Base-by-base conservation (phyloP, 257 asterid species). In the Ilex aquifolium region DNA sequence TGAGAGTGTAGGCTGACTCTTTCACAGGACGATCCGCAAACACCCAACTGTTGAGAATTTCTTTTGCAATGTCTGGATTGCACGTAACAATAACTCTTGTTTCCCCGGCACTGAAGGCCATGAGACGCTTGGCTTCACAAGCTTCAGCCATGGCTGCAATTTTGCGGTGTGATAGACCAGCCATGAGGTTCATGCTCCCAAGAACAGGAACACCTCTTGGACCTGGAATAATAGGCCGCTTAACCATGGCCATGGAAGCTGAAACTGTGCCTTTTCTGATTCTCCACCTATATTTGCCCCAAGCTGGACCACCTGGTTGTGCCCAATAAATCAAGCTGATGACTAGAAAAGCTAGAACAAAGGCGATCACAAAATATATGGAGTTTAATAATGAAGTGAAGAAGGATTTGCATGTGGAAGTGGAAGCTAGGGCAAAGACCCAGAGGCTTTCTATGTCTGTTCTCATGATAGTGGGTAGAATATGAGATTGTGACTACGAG, bases 241-340 rank as follows among this genome's bases (percentile, higher is more conserved):
- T 80, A 1, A 83, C 76, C 10, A 66, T 70, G 2, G 72, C 32
- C 1, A 31, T 63, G 7, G 76, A 6, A 2, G 60, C 8, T 46
- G 52, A 46, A 36, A 36, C 42, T 8, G 40, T 46, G 67, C 74
- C 64, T 57, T 48, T 74, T 0, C 27, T 21, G 27, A 21, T 21
- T 21, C 63, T 63, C 79, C 82, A 66, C 50, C 32, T 79, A 58
- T 72, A 40, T 7, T 53, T 72, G 21, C 95, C 97, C 97, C 97
- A 90, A 39, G 97, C 95, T 2, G 93, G 85, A 46, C 97, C 97
- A 39, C 97, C 95, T 3, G 85, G 79, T 51, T 87, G 76, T 48
- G 79, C 71, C 97, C 97, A 90, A 78, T 81, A 79, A 54, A 82
- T 31, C 6, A 87, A 64, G 78, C 69, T 72, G 76, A 85, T 50